phyloP scores from a whole-genome alignment of 2,329 filamentous ascomycete species.

The Scytalidium lignicola region DNA sequence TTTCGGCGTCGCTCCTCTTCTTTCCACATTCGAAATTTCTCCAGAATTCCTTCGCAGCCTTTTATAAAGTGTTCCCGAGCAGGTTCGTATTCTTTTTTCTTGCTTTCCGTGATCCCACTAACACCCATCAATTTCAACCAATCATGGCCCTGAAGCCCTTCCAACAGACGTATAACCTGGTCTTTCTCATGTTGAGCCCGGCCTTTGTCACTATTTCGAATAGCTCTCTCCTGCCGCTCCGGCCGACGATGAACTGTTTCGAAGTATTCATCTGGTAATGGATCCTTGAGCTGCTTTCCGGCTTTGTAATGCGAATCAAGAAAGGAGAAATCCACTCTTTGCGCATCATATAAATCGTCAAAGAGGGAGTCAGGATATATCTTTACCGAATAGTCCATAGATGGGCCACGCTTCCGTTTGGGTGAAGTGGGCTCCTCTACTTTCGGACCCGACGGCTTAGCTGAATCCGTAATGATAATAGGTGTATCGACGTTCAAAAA shows the following conservation, averaged over 20 bases:
- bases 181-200: constrained; percentile 63
- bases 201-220: constrained; percentile 59
- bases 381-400: constrained; percentile 37
- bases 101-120: constrained; percentile 71
- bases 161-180: constrained; percentile 61
- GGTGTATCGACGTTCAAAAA: constrained; percentile 67
- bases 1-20: constrained; percentile 83
- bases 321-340: constrained; percentile 52
- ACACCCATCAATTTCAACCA: constrained; percentile 93
- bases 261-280: constrained; percentile 51
- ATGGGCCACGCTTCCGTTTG: constrained; percentile 8
- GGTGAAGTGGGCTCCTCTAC: constrained; percentile 17
- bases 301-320: constrained; percentile 37
- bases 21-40: constrained; percentile 85
- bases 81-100: constrained; percentile 80
- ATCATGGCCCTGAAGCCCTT: constrained; percentile 82
- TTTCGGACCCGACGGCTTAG: constrained; percentile 17
- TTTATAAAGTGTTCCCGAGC: constrained; percentile 80
- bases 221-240: constrained; percentile 55
- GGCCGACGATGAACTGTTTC: constrained; percentile 52
- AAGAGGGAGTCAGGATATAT: constrained; percentile 53
- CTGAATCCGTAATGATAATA: constrained; percentile 62
- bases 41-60: constrained; percentile 74
- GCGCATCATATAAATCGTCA: constrained; percentile 49
- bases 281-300: constrained; percentile 43